Percentiles rank a stretch among this genome's conserved stretches.
Conservation (phyloP, 371 early-diverging fungal species). For the Lichtheimia ornata region DNA sequence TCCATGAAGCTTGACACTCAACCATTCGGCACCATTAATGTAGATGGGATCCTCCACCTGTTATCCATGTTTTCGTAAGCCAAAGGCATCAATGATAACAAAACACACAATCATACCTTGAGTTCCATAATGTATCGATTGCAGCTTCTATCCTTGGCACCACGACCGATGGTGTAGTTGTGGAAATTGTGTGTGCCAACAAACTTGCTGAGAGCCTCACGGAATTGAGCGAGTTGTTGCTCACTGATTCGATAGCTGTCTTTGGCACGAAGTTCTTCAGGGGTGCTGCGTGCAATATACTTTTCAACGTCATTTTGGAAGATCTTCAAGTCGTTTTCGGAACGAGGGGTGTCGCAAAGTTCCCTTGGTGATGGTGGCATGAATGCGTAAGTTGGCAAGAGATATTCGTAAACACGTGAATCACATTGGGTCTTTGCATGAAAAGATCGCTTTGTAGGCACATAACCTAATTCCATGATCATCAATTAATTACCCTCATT, state of each 20-base stretch:
- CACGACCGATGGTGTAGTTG: constrained; percentile 92
- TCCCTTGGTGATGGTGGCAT: constrained; percentile 38
- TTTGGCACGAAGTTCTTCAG: constrained; percentile 55
- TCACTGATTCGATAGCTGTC: constrained; percentile 64
- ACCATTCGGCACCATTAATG: constrained; percentile 86
- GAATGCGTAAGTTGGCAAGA: constrained; percentile 93
- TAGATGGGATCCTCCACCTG: constrained; percentile 76
- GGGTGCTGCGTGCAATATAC: constrained; percentile 33
- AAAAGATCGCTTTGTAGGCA: constrained; percentile 79
- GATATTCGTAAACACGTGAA: constrained; percentile 96
- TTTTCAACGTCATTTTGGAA: constrained; percentile 28
- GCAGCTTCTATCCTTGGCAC: constrained; percentile 76
- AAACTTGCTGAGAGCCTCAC: constrained; percentile 71
- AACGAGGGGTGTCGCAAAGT: constrained; percentile 19
- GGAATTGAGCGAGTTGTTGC: constrained; percentile 66
- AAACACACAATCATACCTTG: constrained; percentile 39
- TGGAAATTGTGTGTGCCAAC: constrained; percentile 95
- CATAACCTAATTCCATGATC: constrained; percentile 52
- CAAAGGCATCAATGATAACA: background rate
- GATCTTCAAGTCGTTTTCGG: constrained; percentile 25
- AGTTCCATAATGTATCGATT: constrained; percentile 84
- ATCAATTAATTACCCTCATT: background rate
- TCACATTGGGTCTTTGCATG: constrained; percentile 92
- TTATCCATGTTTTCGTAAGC: background rate
- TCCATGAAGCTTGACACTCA: constrained; percentile 92